Evolutionary conservation across 1,284 basidiomycete genomes (phyloP), one percentile per base, ranked within the genome.

Genomic region (Farysia itapuensis): DNA sequence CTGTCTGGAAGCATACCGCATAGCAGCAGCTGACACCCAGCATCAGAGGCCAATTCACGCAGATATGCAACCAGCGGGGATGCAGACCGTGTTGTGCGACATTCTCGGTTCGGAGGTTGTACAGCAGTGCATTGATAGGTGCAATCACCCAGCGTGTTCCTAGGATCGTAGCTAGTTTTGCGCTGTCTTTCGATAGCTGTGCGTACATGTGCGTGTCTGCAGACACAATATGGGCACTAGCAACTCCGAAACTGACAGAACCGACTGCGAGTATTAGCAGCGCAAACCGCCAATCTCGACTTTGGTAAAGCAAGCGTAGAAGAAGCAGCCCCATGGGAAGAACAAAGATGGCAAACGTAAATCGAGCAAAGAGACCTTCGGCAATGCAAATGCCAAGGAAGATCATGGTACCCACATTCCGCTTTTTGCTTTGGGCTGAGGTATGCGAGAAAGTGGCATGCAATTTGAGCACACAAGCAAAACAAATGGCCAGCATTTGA

Each of bases 21-120:
- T 28, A 9, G 11, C 11, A 28, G 26, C 11, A 28, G 26, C 26
- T n/a, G 26, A 28, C 26, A 11, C 77, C 77, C 7, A 75, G 61
- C 1, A 78, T 60, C 57, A 78, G 64, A 7, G 77, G 77, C 36
- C 56, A 39, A 34, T 78, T 78, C 34, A 74, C 72, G 15, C 61
- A 23, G 0, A 41, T 26, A 36, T 78, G 77, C 20, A 77, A 37
- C 45, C 60, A 77, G 2, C 69, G 57, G 12, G 77, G 77, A 35
- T 78, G 77, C 11, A 75, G 15, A 1, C 77, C 77, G 36, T 78
- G 77, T 26, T 58, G 38, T 0, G 67, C 65, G 12, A 78, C 71
- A 34, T 78, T 78, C 4, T 36, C 30, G 12, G 46, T 35, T 18
- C 49, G 41, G 7, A 67, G n/a, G 36, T 78, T 78, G 49, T 78